A percentile compares a stretch with the other conserved stretches of the same genome.
Conservation (phyloP, 1,284 basidiomycete species). For the Apiotrichum akiyoshidainum region DNA sequence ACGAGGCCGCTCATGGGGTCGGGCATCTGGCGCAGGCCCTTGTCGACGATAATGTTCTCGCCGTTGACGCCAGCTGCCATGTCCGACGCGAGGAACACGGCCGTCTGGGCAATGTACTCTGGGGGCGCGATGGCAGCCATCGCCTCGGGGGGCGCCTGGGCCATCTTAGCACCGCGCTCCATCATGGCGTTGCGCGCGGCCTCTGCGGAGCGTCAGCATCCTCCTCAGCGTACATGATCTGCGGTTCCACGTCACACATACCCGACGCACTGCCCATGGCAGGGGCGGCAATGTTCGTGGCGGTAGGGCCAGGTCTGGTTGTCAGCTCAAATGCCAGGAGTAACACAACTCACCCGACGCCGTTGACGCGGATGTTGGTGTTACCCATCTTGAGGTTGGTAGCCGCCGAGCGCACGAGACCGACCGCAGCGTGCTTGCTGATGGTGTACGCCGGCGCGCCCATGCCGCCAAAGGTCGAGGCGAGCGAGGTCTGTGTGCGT, state of each 20-base stretch:
- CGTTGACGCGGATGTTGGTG: conserved; percentile 19
- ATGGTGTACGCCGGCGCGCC: conserved; percentile 17
- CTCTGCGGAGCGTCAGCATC: background rate
- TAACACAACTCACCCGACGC: conserved; percentile 10
- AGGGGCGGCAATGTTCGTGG: conserved; percentile 9
- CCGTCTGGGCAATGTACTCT: conserved; percentile 11
- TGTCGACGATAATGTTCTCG: conserved; percentile 19
- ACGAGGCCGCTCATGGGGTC: conserved; percentile 9
- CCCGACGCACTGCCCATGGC: conserved; percentile 14
- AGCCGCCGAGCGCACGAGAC: conserved; percentile 14
- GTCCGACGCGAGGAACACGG: conserved; percentile 17
- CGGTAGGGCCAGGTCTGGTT: conserved; percentile 10
- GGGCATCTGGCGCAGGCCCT: conserved; percentile 12
- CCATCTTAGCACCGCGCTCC: background rate
- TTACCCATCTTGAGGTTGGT: conserved; percentile 13
- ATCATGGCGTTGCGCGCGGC: conserved; percentile 1
- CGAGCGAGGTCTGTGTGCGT: conserved; percentile 11
- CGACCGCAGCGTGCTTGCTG: conserved; percentile 17
- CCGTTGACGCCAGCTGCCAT: conserved; percentile 14
- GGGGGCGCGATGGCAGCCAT: conserved; percentile 5
- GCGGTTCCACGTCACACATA: background rate
- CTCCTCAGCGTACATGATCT: background rate
- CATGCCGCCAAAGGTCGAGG: conserved; percentile 14
- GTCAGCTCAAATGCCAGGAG: too few species aligned
- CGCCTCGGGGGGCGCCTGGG: conserved; percentile 3